phyloP scores from a whole-genome alignment of 768 basidiomycete genomes.

The Hydnum rufescens region DNA sequence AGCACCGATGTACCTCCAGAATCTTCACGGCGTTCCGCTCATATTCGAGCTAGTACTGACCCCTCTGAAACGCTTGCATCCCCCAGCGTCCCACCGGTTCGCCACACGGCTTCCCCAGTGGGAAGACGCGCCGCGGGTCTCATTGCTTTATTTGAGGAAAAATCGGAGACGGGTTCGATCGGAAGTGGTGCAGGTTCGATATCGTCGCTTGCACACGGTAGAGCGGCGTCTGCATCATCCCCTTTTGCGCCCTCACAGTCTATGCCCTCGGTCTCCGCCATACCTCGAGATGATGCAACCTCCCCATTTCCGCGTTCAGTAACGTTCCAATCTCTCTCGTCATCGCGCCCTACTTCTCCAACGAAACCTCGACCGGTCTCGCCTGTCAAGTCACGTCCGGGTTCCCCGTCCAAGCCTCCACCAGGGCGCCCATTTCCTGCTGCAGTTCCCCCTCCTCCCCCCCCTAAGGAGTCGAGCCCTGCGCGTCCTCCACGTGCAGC shows the following conservation, averaged over 20 bases:
- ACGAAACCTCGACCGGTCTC: conserved; percentile 25
- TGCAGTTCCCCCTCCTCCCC: conserved; percentile 29
- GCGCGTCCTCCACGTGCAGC: not conserved
- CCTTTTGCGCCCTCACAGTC: conserved; percentile 29
- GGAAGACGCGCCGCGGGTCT: conserved; percentile 45
- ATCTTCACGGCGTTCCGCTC: not conserved
- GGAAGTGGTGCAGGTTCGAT: not conserved
- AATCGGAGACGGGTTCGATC: conserved; percentile 13
- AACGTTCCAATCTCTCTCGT: conserved; percentile 1
- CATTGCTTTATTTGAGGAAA: conserved; percentile 53
- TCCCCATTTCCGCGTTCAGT: conserved; percentile 10
- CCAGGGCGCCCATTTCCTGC: conserved; percentile 18
- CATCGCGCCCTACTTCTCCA: conserved; percentile 30
- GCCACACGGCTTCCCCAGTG: conserved; percentile 23
- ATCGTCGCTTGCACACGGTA: not conserved
- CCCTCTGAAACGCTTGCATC: conserved; percentile 22
- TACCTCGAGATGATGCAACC: conserved; percentile 29
- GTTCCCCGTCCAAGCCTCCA: conserved; percentile 11
- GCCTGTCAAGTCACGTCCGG: conserved; percentile 7
- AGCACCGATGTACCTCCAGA: not conserved
- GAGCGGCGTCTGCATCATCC: conserved; percentile 15
- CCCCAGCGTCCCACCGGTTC: conserved; percentile 31
- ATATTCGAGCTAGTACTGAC: not conserved
- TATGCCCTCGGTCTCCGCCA: not conserved
- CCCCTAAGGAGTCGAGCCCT: conserved; percentile 12